Evolutionary conservation across 257 asterid species (phyloP).

Genomic region (Gynochthodes officinalis): DNA sequence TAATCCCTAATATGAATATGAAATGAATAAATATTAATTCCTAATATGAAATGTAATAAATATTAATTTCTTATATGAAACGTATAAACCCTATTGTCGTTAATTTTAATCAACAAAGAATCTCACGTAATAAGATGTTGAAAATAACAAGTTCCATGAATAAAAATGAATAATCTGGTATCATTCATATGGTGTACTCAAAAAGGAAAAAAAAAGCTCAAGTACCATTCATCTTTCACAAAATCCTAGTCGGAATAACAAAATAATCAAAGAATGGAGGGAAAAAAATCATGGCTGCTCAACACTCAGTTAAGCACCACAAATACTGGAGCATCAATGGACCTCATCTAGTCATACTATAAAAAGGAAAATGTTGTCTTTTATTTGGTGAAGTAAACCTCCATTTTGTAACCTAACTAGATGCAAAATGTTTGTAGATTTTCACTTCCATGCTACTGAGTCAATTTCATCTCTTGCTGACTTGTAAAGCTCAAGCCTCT

Average conservation of each 20-base stretch:
- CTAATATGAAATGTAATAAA: too few relatives aligned
- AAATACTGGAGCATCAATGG: conserved; percentile 1
- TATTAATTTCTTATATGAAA: too few relatives aligned
- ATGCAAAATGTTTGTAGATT: not conserved
- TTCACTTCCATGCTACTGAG: conserved; percentile 93
- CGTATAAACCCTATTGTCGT: too few relatives aligned
- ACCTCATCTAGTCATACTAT: not conserved
- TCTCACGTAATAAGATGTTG: too few relatives aligned
- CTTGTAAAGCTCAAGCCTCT: conserved; percentile 87
- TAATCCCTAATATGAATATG: too few relatives aligned
- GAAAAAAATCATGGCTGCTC: not conserved
- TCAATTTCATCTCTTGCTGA: conserved; percentile 97
- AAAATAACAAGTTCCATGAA: too few relatives aligned
- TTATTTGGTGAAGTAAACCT: not conserved
- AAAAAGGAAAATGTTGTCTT: not conserved
- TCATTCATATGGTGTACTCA: too few relatives aligned
- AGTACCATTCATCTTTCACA: not conserved
- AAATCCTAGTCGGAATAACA: not conserved
- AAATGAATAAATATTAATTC: too few relatives aligned
- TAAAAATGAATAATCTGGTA: too few relatives aligned
- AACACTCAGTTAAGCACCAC: not conserved
- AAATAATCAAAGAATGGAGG: conserved; percentile 2
- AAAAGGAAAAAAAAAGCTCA: too few relatives aligned
- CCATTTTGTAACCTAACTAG: not conserved
- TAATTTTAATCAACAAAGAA: too few relatives aligned